These are phyloP conservation scores for Lentinula novae-zelandiae DNA, from an alignment of 1,284 basidiomycete genomes.

Conservation along the genomic window DNA sequence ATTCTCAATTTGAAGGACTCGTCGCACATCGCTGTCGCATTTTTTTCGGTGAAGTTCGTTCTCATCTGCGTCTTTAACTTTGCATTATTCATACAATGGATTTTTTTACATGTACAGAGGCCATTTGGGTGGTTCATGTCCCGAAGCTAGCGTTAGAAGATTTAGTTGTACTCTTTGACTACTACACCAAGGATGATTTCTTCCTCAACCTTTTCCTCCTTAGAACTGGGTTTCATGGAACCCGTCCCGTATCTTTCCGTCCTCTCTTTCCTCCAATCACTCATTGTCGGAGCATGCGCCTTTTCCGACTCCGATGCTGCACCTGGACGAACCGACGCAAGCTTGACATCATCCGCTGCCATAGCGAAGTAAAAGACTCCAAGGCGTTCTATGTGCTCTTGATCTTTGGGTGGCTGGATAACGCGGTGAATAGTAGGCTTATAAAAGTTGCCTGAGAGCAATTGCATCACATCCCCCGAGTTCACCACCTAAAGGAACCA, in stretches of 20 bases:
- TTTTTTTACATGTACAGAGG: too few relatives aligned
- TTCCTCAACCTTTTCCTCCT: conserved; percentile 12
- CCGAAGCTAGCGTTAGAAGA: too few relatives aligned
- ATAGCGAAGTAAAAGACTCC: conserved; percentile 15
- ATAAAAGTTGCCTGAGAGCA: conserved; percentile 13
- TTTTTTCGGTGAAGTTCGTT: too few relatives aligned
- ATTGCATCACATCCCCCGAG: conserved; percentile 13
- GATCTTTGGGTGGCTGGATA: conserved; percentile 13
- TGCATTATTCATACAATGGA: too few relatives aligned
- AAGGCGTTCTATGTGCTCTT: conserved; percentile 9
- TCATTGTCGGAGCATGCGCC: conserved; percentile 11
- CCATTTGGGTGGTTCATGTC: too few relatives aligned
- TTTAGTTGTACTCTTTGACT: conserved; percentile 2
- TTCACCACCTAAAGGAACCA: conserved; percentile 9
- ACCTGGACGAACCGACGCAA: conserved; percentile 4
- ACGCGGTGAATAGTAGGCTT: conserved; percentile 13
- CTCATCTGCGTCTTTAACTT: too few relatives aligned
- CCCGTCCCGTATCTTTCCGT: conserved; percentile 11
- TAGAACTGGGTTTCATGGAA: conserved; percentile 4
- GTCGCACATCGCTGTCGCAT: too few relatives aligned
- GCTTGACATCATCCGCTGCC: conserved; percentile 13
- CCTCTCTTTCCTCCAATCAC: conserved; percentile 13
- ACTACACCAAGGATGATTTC: conserved; percentile 10
- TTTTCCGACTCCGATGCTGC: conserved; percentile 1
- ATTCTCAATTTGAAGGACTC: too few relatives aligned